Evolutionary conservation across 202 grass and related monocot species (phyloP).

Genomic region (Carex arenaria): DNA sequence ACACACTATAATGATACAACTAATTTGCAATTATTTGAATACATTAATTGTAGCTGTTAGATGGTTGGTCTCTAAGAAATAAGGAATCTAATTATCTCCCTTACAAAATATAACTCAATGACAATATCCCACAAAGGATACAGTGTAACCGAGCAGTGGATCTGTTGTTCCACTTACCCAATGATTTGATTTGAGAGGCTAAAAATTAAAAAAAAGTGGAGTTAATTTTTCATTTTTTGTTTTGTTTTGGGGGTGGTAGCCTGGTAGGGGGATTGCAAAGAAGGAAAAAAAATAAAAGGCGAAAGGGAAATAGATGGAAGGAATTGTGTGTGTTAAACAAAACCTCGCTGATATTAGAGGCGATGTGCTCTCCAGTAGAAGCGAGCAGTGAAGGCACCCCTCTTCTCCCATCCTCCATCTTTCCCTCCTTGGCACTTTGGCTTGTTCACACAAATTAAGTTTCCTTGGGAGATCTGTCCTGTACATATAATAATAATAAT

Average conservation of each 20-base stretch:
- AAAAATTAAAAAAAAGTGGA: background rate
- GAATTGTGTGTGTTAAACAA: background rate
- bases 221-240: background rate
- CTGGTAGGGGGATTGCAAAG: background rate
- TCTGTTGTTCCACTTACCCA: background rate
- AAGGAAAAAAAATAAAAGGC: background rate
- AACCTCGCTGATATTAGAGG: slow-evolving; percentile 6
- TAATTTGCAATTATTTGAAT: background rate
- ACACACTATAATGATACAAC: background rate
- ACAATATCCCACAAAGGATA: background rate
- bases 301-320: background rate
- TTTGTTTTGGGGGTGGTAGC: background rate
- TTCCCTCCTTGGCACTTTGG: background rate
- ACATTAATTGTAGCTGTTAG: background rate
- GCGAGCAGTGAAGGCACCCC: slow-evolving; percentile 33
- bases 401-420: slow-evolving; percentile 26
- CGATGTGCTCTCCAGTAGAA: slow-evolving; percentile 15
- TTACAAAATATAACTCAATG: background rate
- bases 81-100: too few relatives aligned
- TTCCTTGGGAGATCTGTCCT: background rate
- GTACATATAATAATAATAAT: background rate
- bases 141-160: background rate
- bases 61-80: background rate
- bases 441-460: background rate
- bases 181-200: background rate